Evolutionary conservation across 371 early-diverging fungal genomes (phyloP).

Genomic region (Synchytrium microbalum): DNA sequence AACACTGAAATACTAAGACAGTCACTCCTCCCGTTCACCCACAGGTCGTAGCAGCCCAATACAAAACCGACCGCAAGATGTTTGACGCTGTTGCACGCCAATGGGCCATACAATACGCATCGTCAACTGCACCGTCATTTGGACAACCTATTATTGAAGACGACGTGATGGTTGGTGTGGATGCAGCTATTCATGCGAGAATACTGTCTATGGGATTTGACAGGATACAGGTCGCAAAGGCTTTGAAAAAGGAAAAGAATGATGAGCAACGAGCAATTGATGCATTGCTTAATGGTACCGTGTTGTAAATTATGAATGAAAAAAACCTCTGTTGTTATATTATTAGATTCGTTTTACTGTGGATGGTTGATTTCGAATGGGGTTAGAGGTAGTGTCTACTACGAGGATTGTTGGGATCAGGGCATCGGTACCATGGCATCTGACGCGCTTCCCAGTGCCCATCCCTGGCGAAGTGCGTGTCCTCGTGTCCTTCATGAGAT

Average conservation of each 20-base stretch:
- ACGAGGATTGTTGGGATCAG: too few species aligned
- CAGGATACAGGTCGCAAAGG: conserved; percentile 19
- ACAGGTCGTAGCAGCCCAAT: not conserved
- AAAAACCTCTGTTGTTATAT: conserved; percentile 1
- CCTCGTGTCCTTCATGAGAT: too few species aligned
- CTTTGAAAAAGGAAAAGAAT: conserved; percentile 22
- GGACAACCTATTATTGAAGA: not conserved
- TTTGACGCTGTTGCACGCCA: not conserved
- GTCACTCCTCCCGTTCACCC: too few species aligned
- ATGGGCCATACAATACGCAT: conserved; percentile 19
- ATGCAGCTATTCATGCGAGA: conserved; percentile 12
- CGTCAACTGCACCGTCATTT: conserved; percentile 29
- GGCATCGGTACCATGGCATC: too few species aligned
- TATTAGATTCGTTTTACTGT: too few species aligned
- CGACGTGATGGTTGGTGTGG: conserved; percentile 12
- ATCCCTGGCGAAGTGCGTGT: too few species aligned
- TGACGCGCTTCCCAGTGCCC: too few species aligned
- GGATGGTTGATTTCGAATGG: too few species aligned
- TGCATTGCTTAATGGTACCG: conserved; percentile 19
- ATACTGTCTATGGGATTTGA: conserved; percentile 37
- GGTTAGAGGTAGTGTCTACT: too few species aligned
- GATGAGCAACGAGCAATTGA: conserved; percentile 37
- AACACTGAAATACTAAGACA: conserved; percentile 1
- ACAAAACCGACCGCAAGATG: not conserved
- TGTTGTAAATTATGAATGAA: not conserved